phyloP scores from a whole-genome alignment of 78 protist species.

The Mantamonas sphyraenae region DNA sequence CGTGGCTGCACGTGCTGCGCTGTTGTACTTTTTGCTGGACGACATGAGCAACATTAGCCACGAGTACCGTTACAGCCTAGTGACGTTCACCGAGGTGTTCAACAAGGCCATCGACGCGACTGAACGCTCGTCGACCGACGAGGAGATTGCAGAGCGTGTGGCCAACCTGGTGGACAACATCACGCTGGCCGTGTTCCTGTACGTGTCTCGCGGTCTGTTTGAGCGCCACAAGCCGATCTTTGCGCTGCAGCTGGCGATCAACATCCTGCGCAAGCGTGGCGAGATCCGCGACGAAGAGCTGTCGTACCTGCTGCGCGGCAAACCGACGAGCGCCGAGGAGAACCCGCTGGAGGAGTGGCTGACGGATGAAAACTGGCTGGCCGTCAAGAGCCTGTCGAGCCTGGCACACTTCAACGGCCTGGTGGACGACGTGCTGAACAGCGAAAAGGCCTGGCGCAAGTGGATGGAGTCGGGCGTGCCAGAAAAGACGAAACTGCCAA shows the following conservation, averaged over 20 bases:
- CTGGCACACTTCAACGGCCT: slow-evolving; percentile 46
- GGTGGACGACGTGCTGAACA: slow-evolving; percentile 53
- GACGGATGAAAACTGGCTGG: slow-evolving; percentile 42
- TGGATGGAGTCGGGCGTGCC: no score
- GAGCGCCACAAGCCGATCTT: slow-evolving; percentile 67
- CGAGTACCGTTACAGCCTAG: slow-evolving; percentile 76
- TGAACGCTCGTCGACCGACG: neutral
- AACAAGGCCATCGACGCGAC: slow-evolving; percentile 41
- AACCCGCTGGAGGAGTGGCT: slow-evolving; percentile 34
- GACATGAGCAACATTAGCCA: slow-evolving; percentile 49
- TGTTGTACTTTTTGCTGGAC: slow-evolving; percentile 68
- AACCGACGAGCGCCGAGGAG: slow-evolving; percentile 10
- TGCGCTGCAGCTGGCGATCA: slow-evolving; percentile 15
- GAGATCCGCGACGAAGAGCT: slow-evolving; percentile 24
- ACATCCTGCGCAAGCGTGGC: slow-evolving; percentile 7
- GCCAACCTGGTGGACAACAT: slow-evolving; percentile 7
- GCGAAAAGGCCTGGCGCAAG: slow-evolving; percentile 67
- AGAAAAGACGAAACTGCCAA: slow-evolving; percentile 66
- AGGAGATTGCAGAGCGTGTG: slow-evolving; percentile 14
- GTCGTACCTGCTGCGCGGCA: neutral
- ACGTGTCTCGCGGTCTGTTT: slow-evolving; percentile 58
- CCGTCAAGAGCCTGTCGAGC: slow-evolving; percentile 25
- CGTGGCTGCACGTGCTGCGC: slow-evolving; percentile 67
- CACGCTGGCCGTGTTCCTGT: slow-evolving; percentile 35
- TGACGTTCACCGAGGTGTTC: slow-evolving; percentile 59